A percentile compares a stretch with the other conserved stretches of the same genome.
phyloP scores from a whole-genome alignment of 139 green algal genomes.

The Tetraselmis striata region DNA sequence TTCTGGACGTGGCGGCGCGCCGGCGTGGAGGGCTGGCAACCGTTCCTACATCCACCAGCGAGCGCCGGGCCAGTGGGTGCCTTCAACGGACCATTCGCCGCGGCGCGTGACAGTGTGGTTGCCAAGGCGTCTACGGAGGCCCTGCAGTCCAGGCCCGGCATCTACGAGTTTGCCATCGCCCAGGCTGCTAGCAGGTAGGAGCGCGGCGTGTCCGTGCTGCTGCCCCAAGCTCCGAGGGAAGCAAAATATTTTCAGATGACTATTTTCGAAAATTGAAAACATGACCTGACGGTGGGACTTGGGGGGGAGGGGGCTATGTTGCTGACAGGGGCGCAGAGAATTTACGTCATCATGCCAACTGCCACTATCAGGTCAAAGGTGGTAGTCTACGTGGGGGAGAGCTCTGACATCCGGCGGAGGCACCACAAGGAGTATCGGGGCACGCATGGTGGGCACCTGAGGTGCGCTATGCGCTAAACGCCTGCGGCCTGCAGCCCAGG shows the following conservation, averaged over 20 bases:
- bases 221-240: too few relatives aligned
- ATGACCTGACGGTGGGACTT: too few relatives aligned
- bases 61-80: not conserved
- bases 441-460: not conserved
- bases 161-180: not conserved
- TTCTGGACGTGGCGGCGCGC: not conserved
- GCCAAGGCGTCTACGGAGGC: not conserved
- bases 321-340: too few relatives aligned
- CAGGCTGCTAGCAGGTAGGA: not conserved
- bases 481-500: too few relatives aligned
- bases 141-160: not conserved
- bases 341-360: too few relatives aligned
- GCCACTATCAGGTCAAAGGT: not conserved
- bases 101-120: not conserved
- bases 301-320: too few relatives aligned
- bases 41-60: not conserved
- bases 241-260: too few relatives aligned
- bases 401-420: not conserved
- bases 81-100: not conserved
- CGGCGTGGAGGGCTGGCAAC: not conserved
- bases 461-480: not conserved
- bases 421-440: not conserved
- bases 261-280: too few relatives aligned
- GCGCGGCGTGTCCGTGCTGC: too few relatives aligned
- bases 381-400: not conserved